These are phyloP conservation scores for Rhodotorula kratochvilovae DNA, from an alignment of 768 basidiomycete genomes.

Conservation along the genomic window DNA sequence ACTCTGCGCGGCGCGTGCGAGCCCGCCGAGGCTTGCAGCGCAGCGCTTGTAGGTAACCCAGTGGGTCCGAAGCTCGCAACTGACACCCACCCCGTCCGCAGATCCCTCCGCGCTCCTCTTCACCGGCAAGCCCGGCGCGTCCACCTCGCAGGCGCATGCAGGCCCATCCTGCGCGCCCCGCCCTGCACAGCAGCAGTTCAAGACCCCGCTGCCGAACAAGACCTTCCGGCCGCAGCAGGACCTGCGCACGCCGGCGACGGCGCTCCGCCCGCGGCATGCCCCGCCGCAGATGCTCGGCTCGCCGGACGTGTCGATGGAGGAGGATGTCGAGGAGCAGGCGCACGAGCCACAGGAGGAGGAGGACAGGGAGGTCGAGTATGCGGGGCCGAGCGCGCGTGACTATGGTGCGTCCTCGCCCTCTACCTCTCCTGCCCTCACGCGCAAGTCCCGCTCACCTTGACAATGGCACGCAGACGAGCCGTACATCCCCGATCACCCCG, in stretches of 20 bases:
- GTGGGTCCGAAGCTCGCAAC: too few relatives aligned
- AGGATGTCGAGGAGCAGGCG: not conserved
- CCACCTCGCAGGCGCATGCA: slow-evolving; percentile 5
- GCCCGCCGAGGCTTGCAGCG: not conserved
- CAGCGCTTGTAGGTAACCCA: too few relatives aligned
- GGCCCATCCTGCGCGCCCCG: slow-evolving; percentile 2
- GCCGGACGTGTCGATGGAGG: slow-evolving; percentile 9
- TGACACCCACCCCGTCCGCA: not conserved
- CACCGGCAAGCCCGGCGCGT: slow-evolving; percentile 8
- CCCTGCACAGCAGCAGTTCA: slow-evolving; percentile 3
- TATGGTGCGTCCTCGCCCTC: not conserved
- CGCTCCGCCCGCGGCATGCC: not conserved
- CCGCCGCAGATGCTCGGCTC: not conserved
- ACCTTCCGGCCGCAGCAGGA: not conserved
- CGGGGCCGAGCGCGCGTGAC: slow-evolving; percentile 11
- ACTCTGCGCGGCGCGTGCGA: too few relatives aligned
- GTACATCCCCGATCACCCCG: slow-evolving; percentile 6
- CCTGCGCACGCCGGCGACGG: slow-evolving; percentile 6
- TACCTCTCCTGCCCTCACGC: too few relatives aligned
- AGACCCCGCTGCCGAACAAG: slow-evolving; percentile 4
- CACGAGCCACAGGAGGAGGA: not conserved
- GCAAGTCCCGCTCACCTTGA: too few relatives aligned
- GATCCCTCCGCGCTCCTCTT: slow-evolving; percentile 14
- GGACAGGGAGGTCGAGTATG: slow-evolving; percentile 21
- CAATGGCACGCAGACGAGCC: slow-evolving; percentile 21